Evolutionary conservation across 352 stramenopile genomes (phyloP).

Genomic region (Hyaloperonospora brassicae): DNA sequence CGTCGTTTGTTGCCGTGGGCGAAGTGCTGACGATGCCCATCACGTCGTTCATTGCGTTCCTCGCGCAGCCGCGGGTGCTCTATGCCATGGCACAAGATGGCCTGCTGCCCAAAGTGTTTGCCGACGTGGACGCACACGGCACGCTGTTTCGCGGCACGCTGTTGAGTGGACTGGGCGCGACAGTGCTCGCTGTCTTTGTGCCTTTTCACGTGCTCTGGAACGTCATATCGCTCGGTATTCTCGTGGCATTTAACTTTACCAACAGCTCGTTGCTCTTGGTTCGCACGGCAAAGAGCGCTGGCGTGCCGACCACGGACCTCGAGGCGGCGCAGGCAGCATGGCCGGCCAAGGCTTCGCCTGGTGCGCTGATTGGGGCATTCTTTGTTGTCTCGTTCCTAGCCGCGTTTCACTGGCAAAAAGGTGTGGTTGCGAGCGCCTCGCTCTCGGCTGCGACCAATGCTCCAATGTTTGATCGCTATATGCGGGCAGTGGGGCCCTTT

Average conservation of each 20-base stretch:
- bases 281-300: neutral
- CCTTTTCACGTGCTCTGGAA: slow-evolving; percentile 85
- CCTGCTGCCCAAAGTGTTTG: slow-evolving; percentile 85
- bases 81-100: slow-evolving; percentile 92
- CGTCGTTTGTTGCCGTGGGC: slow-evolving; percentile 81
- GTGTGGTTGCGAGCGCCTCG: slow-evolving; percentile 33
- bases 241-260: slow-evolving; percentile 87
- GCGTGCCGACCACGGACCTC: neutral
- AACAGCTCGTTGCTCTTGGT: slow-evolving; percentile 63
- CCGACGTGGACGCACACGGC: slow-evolving; percentile 49
- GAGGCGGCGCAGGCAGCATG: slow-evolving; percentile 1
- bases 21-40: slow-evolving; percentile 93
- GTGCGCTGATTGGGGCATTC: slow-evolving; percentile 38
- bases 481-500: slow-evolving; percentile 35
- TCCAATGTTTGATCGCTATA: slow-evolving; percentile 45
- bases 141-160: slow-evolving; percentile 70
- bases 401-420: slow-evolving; percentile 71
- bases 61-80: slow-evolving; percentile 87
- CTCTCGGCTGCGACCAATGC: slow-evolving; percentile 14
- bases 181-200: slow-evolving; percentile 60
- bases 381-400: slow-evolving; percentile 56
- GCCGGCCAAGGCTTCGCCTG: slow-evolving; percentile 19
- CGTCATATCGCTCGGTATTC: slow-evolving; percentile 86
- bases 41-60: slow-evolving; percentile 91
- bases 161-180: slow-evolving; percentile 41